Evolutionary conservation across 2,329 filamentous ascomycete genomes (phyloP).

Genomic region (Rhynchosporium secalis): DNA sequence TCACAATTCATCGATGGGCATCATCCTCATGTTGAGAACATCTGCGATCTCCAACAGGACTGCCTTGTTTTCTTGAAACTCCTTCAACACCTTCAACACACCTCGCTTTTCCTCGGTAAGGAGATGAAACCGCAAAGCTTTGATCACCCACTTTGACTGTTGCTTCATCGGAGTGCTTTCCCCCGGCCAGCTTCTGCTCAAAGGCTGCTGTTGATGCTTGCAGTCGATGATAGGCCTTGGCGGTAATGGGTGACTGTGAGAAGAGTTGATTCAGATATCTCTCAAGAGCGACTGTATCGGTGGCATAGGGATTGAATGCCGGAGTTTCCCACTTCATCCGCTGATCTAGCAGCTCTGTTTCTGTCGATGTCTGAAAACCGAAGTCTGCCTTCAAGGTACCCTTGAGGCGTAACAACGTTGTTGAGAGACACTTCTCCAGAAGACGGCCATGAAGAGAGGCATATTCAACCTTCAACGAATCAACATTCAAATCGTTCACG

Average conservation of each 20-base stretch:
- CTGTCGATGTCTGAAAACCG: slow-evolving; percentile 49
- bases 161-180: slow-evolving; percentile 42
- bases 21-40: slow-evolving; percentile 57
- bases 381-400: slow-evolving; percentile 38
- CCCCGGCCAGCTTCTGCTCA: slow-evolving; percentile 28
- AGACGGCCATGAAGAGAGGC: slow-evolving; percentile 55
- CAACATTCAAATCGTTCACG: slow-evolving; percentile 46
- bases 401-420: slow-evolving; percentile 16
- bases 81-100: slow-evolving; percentile 44
- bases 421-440: slow-evolving; percentile 53
- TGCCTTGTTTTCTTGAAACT: slow-evolving; percentile 49
- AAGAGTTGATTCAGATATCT: slow-evolving; percentile 55
- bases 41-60: slow-evolving; percentile 55
- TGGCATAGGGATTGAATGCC: slow-evolving; percentile 50
- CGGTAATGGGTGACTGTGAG: slow-evolving; percentile 41
- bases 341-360: slow-evolving; percentile 55
- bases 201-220: slow-evolving; percentile 42
- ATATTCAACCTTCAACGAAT: slow-evolving; percentile 53
- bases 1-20: slow-evolving; percentile 50
- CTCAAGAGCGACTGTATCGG: slow-evolving; percentile 47
- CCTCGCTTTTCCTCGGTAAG: slow-evolving; percentile 51
- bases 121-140: slow-evolving; percentile 50
- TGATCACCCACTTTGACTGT: slow-evolving; percentile 47
- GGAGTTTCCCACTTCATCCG: slow-evolving; percentile 54
- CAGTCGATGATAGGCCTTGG: slow-evolving; percentile 45